These are phyloP conservation scores for Stagonosporopsis vannaccii DNA, from an alignment of 2,329 filamentous ascomycete species.

Conservation along the genomic window DNA sequence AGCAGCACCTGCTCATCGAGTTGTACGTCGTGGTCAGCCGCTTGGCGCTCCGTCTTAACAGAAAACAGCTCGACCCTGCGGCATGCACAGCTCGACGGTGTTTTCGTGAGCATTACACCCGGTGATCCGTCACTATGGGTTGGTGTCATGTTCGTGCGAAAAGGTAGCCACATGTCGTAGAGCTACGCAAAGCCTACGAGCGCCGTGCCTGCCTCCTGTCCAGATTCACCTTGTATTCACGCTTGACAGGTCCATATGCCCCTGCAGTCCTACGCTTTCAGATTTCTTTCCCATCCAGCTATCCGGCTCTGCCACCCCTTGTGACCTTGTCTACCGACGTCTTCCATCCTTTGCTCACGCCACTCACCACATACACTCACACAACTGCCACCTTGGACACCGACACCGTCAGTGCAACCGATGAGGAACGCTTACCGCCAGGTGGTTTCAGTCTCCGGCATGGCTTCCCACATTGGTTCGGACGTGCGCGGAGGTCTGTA, in stretches of 20 bases:
- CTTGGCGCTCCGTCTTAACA: slow-evolving; percentile 35
- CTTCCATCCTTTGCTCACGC: slow-evolving; percentile 92
- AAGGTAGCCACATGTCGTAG: slow-evolving; percentile 64
- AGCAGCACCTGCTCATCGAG: slow-evolving; percentile 80
- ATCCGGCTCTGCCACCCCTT: slow-evolving; percentile 79
- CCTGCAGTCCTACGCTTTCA: slow-evolving; percentile 88
- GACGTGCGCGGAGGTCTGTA: slow-evolving; percentile 47
- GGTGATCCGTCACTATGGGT: slow-evolving; percentile 85
- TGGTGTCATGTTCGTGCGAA: slow-evolving; percentile 88
- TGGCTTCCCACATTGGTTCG: slow-evolving; percentile 91
- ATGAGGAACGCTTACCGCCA: slow-evolving; percentile 82
- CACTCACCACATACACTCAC: slow-evolving; percentile 93
- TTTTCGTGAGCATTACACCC: slow-evolving; percentile 85
- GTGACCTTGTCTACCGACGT: slow-evolving; percentile 92
- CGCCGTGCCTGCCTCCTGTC: slow-evolving; percentile 15
- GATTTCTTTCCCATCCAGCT: slow-evolving; percentile 82
- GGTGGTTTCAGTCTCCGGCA: slow-evolving; percentile 90
- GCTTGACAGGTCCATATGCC: slow-evolving; percentile 78
- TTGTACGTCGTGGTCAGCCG: slow-evolving; percentile 66
- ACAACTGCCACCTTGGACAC: slow-evolving; percentile 75
- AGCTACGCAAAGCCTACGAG: slow-evolving; percentile 20
- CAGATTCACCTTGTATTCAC: slow-evolving; percentile 34
- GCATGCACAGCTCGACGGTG: slow-evolving; percentile 81
- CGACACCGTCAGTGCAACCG: slow-evolving; percentile 81
- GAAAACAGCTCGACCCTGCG: slow-evolving; percentile 75